phyloP scores from a whole-genome alignment of 768 basidiomycete species.

The Leccinum olivaceopallidum region DNA sequence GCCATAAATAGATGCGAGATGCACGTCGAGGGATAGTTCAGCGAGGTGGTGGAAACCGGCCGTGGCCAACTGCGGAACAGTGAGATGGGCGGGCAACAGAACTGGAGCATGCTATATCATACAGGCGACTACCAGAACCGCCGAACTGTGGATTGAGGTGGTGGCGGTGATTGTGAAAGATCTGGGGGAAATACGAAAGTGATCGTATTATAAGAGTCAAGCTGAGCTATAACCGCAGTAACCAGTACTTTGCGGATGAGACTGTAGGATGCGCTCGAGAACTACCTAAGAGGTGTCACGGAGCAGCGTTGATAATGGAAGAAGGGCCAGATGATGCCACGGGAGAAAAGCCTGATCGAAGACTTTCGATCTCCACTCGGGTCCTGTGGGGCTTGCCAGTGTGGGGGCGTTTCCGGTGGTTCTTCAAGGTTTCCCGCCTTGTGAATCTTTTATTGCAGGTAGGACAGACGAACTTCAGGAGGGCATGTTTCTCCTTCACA shows the following conservation, averaged over 20 bases:
- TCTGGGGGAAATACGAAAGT: background rate
- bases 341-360: background rate
- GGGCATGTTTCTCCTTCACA: constrained; percentile 1
- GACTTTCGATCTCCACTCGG: background rate
- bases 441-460: constrained; percentile 8
- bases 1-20: background rate
- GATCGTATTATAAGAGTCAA: background rate
- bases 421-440: background rate
- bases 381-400: too few species aligned
- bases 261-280: background rate
- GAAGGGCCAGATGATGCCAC: background rate
- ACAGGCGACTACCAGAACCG: too few species aligned
- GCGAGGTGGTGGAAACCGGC: too few species aligned
- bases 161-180: background rate
- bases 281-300: background rate
- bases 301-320: background rate
- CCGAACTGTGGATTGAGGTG: too few species aligned
- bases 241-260: background rate
- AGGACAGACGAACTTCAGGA: constrained; percentile 1
- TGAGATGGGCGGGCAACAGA: too few species aligned
- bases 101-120: too few species aligned
- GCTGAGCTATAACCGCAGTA: background rate
- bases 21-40: background rate
- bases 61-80: background rate
- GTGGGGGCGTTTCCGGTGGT: background rate